Evolutionary conservation across 2,329 filamentous ascomycete genomes (phyloP).

Genomic region (Colletotrichum endophyticum): DNA sequence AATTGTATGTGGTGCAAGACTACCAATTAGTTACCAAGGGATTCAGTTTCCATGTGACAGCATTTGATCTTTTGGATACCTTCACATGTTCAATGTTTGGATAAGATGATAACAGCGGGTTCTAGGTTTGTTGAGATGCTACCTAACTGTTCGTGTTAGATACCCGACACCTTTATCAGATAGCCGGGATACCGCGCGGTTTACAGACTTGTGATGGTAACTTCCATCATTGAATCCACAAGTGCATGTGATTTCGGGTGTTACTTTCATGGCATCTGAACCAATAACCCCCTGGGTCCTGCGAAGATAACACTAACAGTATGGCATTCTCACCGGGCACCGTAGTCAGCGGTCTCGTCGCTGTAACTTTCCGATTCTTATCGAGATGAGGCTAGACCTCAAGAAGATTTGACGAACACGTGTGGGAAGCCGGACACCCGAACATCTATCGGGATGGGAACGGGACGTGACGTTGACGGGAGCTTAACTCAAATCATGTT

Average conservation of each 20-base stretch:
- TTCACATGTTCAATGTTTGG: neutral
- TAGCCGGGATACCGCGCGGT: neutral
- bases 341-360: neutral
- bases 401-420: neutral
- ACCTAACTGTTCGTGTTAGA: neutral
- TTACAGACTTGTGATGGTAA: neutral
- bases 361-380: neutral
- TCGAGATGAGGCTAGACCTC: neutral
- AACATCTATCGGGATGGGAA: neutral
- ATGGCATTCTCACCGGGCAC: neutral
- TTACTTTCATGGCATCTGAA: neutral
- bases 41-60: neutral
- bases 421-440: neutral
- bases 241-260: neutral
- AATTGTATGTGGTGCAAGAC: neutral
- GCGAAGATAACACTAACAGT: neutral
- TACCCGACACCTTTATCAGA: neutral
- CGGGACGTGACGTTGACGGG: neutral
- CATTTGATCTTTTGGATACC: rapidly evolving
- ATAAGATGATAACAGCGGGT: neutral
- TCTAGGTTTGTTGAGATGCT: neutral
- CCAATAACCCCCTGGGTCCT: neutral
- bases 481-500: neutral
- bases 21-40: rapidly evolving
- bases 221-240: neutral